phyloP scores from a whole-genome alignment of 164 flowering plant genomes.

The Macadamia tetraphylla region DNA sequence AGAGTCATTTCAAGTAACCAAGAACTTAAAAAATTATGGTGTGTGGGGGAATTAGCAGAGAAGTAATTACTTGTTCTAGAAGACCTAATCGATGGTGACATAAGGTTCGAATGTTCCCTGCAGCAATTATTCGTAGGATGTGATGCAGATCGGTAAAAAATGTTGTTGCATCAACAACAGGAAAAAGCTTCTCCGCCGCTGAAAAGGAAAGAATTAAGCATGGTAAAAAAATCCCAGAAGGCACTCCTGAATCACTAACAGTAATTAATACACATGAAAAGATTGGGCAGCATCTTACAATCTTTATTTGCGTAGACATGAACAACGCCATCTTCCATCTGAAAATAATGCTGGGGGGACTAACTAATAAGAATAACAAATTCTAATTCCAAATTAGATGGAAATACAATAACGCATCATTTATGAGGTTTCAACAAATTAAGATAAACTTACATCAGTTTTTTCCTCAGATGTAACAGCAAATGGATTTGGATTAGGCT shows the following conservation, averaged over 20 bases:
- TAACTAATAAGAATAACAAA: slow-evolving; percentile 4
- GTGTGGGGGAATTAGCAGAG: neutral
- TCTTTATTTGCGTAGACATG: slow-evolving; percentile 86
- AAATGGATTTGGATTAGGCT: slow-evolving; percentile 83
- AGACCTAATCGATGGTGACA: slow-evolving; percentile 85
- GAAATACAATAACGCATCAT: neutral
- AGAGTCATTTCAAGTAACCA: neutral
- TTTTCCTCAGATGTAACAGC: slow-evolving; percentile 59
- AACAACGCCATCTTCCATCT: slow-evolving; percentile 93
- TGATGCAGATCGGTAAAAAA: slow-evolving; percentile 92
- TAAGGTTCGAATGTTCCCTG: slow-evolving; percentile 78
- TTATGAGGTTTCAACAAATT: neutral
- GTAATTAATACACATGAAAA: neutral
- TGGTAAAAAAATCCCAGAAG: neutral
- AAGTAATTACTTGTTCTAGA: slow-evolving; percentile 65
- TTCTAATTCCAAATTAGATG: neutral
- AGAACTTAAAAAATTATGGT: neutral
- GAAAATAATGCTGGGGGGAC: slow-evolving; percentile 69
- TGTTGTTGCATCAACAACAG: slow-evolving; percentile 87
- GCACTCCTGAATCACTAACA: neutral
- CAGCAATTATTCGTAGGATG: slow-evolving; percentile 76
- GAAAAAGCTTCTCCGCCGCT: slow-evolving; percentile 82
- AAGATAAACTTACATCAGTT: slow-evolving; percentile 59
- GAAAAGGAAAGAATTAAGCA: slow-evolving; percentile 16
- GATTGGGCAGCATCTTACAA: slow-evolving; percentile 38